Evolutionary conservation across 2,329 filamentous ascomycete species (phyloP), one percentile per base, ranked within the genome.

Genomic region (Ophiocordyceps camponoti-saundersi): DNA sequence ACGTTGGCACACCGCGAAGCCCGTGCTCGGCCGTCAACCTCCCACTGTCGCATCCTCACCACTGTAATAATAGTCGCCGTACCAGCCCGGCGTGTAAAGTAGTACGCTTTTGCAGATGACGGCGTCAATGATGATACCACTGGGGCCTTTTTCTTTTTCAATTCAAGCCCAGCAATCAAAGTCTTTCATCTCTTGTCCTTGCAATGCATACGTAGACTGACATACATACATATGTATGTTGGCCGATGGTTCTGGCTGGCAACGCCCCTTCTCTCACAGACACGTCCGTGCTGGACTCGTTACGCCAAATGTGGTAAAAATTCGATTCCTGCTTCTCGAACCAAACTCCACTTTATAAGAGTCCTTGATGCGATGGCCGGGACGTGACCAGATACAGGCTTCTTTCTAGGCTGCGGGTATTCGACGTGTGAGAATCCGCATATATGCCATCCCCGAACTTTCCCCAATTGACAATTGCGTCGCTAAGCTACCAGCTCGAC

Each of bases 401-500:
- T 51, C 51, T 50, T 52, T 53, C 51, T 53, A 45, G 49, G 49
- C 41, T 46, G 44, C 48, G 49, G 48, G 48, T 51, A 50, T 51
- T 52, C 50, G 46, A 47, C 50, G 41, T 50, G 48, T 50, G 52
- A 26, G 21, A 22, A 21, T n/a, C 36, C 47, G 39, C 46, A 44
- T 44, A 30, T 22, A 46, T 46, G 42, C 44, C 26, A 29, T 10
- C 26, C 42, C 40, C 40, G 12, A 8, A 21, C 36, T 40, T 20
- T n/a, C n/a, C 36, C 4, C 21, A 5, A 8, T 8, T n/a, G 20
- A 22, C 40, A 23, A 26, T 16, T 29, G 12, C 40, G 2, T 26
- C 21, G 12, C 21, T 69, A 95, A 72, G 88, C 89, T 65, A 95
- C 86, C 68, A 95, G 79, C 79, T 95, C 87, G 63, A 94, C 76